Percentiles rank a stretch among this genome's conserved stretches.
Conservation (phyloP, 768 basidiomycete species). For the Collybiopsis luxurians region DNA sequence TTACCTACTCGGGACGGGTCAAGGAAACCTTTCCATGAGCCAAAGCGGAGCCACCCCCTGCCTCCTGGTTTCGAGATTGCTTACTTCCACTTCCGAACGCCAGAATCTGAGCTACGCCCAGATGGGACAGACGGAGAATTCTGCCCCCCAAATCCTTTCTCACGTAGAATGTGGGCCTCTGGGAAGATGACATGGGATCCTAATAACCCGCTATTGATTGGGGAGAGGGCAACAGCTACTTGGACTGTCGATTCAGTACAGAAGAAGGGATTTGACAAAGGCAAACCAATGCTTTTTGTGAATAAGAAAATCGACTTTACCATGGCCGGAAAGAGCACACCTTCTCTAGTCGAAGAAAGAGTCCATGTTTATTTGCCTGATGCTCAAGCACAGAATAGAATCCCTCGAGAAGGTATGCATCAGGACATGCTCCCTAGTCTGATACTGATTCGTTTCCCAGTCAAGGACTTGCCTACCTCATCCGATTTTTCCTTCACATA, state of each 20-base stretch:
- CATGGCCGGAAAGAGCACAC: slow-evolving; percentile 37
- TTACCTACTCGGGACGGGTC: slow-evolving; percentile 72
- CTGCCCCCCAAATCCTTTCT: slow-evolving; percentile 71
- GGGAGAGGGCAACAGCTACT: slow-evolving; percentile 45
- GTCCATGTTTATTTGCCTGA: slow-evolving; percentile 61
- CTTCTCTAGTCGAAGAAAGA: slow-evolving; percentile 60
- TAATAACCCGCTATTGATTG: slow-evolving; percentile 46
- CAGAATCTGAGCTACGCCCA: slow-evolving; percentile 52
- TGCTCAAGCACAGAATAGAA: slow-evolving; percentile 24
- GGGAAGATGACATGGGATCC: slow-evolving; percentile 65
- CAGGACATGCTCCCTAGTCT: slow-evolving; percentile 5
- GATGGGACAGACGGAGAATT: slow-evolving; percentile 75
- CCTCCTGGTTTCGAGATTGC: slow-evolving; percentile 67
- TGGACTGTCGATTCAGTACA: slow-evolving; percentile 49
- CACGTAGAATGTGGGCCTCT: slow-evolving; percentile 80
- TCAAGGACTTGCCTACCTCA: slow-evolving; percentile 45
- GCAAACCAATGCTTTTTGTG: slow-evolving; percentile 72
- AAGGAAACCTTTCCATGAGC: slow-evolving; percentile 37
- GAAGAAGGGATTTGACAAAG: slow-evolving; percentile 65
- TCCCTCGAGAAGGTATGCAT: slow-evolving; percentile 42
- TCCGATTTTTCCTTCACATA: slow-evolving; percentile 64
- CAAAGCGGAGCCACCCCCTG: slow-evolving; percentile 39
- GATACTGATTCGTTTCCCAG: slow-evolving; percentile 26
- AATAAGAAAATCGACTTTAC: slow-evolving; percentile 58
- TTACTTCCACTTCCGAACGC: slow-evolving; percentile 69